Evolutionary conservation across 2,329 filamentous ascomycete species (phyloP).

Genomic region (Fonsecaea multimorphosa): DNA sequence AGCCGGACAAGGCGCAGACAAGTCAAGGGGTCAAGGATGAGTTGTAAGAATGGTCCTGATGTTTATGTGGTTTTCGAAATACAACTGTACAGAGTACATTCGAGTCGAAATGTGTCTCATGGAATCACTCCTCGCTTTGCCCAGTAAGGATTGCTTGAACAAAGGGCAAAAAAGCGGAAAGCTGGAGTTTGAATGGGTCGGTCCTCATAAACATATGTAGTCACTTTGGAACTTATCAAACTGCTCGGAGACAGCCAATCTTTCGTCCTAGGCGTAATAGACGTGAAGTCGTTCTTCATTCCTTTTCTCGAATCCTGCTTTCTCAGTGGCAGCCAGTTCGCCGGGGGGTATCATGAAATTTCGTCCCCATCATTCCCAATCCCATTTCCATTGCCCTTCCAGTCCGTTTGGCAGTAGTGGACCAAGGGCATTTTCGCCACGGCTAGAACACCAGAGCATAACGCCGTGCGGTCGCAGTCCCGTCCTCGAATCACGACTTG

Average conservation of each 20-base stretch:
- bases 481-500: not conserved
- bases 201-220: not conserved
- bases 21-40: slow-evolving; percentile 29
- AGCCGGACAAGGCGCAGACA: not conserved
- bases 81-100: not conserved
- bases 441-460: not conserved
- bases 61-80: not conserved
- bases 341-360: not conserved
- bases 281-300: not conserved
- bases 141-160: not conserved
- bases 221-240: not conserved
- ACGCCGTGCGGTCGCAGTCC: not conserved
- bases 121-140: not conserved
- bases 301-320: not conserved
- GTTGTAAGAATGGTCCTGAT: slow-evolving; percentile 11
- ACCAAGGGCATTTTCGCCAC: not conserved
- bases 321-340: not conserved
- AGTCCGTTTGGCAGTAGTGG: not conserved
- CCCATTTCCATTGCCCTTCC: not conserved
- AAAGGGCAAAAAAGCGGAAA: not conserved
- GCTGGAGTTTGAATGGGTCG: not conserved
- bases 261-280: not conserved
- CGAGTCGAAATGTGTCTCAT: not conserved
- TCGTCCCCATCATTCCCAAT: not conserved
- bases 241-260: not conserved